phyloP scores from a whole-genome alignment of 2,329 filamentous ascomycete species.

The Myriosclerotinia duriaeana region DNA sequence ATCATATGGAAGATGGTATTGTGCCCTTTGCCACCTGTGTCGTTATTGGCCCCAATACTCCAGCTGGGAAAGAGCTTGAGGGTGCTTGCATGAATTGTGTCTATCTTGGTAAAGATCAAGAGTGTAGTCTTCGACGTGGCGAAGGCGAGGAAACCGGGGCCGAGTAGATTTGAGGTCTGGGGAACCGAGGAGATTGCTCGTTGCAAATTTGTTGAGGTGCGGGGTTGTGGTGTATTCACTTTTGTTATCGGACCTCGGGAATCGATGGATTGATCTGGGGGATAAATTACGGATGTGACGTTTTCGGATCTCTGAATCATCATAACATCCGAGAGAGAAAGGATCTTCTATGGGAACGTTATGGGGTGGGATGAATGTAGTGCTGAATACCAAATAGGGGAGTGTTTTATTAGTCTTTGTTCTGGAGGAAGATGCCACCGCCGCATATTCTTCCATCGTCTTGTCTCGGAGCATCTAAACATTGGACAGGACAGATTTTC shows the following conservation, averaged over 20 bases:
- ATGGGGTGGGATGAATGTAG: no score
- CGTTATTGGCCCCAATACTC: not conserved
- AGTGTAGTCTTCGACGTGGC: conserved; percentile 1
- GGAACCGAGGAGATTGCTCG: not conserved
- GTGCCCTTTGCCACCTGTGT: conserved; percentile 12
- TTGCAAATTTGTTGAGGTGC: not conserved
- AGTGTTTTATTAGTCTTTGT: not conserved
- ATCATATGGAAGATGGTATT: not conserved
- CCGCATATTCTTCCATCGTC: not conserved
- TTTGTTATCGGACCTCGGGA: not conserved
- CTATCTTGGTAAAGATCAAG: conserved; percentile 9
- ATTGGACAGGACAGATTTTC: not conserved
- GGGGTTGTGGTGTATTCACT: conserved; percentile 10
- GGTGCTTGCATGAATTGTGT: conserved; percentile 18
- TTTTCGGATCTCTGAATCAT: not conserved
- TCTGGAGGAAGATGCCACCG: not conserved
- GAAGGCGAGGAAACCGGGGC: not conserved
- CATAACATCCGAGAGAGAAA: not conserved
- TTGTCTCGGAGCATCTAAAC: no score
- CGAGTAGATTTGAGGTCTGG: not conserved
- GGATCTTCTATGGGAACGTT: not conserved
- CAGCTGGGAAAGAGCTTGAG: not conserved
- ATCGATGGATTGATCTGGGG: not conserved
- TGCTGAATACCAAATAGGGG: no score
- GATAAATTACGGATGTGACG: not conserved